Conservation (phyloP, 768 basidiomycete genomes). For the Termitomyces sp. region DNA sequence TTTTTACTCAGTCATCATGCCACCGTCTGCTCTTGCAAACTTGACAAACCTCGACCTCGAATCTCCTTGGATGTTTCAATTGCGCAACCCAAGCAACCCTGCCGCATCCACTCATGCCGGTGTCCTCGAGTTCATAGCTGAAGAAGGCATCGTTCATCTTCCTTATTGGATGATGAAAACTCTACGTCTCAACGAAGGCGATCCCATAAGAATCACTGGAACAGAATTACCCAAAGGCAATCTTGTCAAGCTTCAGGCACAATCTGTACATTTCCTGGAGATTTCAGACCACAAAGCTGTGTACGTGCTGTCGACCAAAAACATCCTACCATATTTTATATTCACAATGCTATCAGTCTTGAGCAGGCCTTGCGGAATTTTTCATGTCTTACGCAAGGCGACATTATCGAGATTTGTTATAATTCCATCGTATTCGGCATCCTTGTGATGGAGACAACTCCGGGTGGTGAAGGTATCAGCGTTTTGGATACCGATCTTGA, state of each 20-base stretch:
- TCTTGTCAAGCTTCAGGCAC: conserved; percentile 95
- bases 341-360: conserved; percentile 44
- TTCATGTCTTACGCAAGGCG: conserved; percentile 86
- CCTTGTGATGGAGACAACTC: conserved; percentile 89
- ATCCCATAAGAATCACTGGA: conserved; percentile 90
- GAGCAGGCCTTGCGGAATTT: conserved; percentile 95
- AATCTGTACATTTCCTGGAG: conserved; percentile 91
- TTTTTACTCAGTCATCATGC: conserved; percentile 80
- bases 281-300: conserved; percentile 97
- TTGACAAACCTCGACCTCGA: conserved; percentile 85
- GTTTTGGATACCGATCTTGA: conserved; percentile 96
- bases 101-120: conserved; percentile 91
- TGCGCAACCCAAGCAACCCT: conserved; percentile 84
- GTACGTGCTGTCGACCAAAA: conserved; percentile 43
- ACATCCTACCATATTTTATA: neutral
- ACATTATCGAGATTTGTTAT: conserved; percentile 98
- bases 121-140: conserved; percentile 97
- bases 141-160: conserved; percentile 91
- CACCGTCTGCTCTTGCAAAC: conserved; percentile 87
- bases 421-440: conserved; percentile 94
- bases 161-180: conserved; percentile 99
- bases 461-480: conserved; percentile 82
- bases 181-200: conserved; percentile 87
- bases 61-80: conserved; percentile 92
- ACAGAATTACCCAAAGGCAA: conserved; percentile 88